Evolutionary conservation across 2,329 filamentous ascomycete species (phyloP).

Genomic region (Ploettnerulaceae sp.): DNA sequence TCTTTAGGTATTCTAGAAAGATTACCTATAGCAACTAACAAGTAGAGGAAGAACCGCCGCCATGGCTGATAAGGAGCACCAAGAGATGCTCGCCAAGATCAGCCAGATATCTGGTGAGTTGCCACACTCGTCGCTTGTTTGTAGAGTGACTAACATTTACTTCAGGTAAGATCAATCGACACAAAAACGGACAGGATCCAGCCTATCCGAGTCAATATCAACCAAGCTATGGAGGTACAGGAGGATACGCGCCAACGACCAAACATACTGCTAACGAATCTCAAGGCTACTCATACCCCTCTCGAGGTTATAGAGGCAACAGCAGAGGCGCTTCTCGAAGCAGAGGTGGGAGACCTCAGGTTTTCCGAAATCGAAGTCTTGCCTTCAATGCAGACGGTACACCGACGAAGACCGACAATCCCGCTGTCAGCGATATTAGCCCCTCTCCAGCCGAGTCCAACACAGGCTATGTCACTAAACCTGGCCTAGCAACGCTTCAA

Average conservation of each 20-base stretch:
- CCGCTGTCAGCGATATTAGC: conserved; percentile 11
- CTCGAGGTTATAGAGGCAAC: conserved; percentile 27
- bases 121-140: conserved; percentile 44
- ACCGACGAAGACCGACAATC: conserved; percentile 7
- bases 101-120: conserved; percentile 51
- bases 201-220: conserved; percentile 25
- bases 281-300: conserved; percentile 26
- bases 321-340: conserved; percentile 28
- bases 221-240: conserved; percentile 22
- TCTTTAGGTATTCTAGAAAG: background rate
- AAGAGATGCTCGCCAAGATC: conserved; percentile 51
- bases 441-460: conserved; percentile 8
- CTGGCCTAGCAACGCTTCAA: conserved; percentile 67
- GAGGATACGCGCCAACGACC: conserved; percentile 1
- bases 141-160: conserved; percentile 23
- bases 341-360: conserved; percentile 36
- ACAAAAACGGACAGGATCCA: conserved; percentile 58
- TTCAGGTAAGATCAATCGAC: conserved; percentile 72
- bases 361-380: conserved; percentile 55
- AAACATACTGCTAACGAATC: conserved; percentile 15
- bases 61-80: conserved; percentile 49
- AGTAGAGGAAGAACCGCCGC: conserved; percentile 14
- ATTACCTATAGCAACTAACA: conserved; percentile 19
- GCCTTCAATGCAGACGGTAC: conserved; percentile 56
- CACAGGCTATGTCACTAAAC: conserved; percentile 64